Percentiles rank a stretch among this genome's conserved stretches.
Evolutionary conservation across 2,329 filamentous ascomycete genomes (phyloP).

Genomic region (Colletotrichum eleusines): DNA sequence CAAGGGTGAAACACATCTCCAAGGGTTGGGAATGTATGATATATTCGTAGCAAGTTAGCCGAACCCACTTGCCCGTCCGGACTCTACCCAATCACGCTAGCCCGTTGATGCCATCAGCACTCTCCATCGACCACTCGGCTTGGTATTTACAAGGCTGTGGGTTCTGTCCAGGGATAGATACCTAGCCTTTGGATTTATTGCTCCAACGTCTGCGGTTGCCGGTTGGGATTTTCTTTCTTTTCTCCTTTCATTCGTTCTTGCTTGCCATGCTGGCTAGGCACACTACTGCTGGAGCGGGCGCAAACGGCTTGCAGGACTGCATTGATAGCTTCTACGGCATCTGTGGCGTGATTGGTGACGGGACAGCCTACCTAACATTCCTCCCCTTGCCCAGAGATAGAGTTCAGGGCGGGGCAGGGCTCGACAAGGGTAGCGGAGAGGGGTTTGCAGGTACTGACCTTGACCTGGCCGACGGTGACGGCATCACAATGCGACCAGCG

Average conservation of each 20-base stretch:
- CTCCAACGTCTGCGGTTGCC: not conserved
- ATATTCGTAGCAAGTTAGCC: slow-evolving; percentile 28
- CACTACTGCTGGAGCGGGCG: not conserved
- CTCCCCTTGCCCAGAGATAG: not conserved
- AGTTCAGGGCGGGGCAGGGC: not conserved
- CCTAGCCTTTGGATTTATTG: not conserved
- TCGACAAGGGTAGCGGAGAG: not conserved
- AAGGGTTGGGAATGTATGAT: slow-evolving; percentile 37
- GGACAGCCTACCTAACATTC: not conserved
- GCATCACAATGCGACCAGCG: slow-evolving; percentile 29
- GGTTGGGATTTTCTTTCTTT: not conserved
- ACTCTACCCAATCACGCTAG: slow-evolving; percentile 7
- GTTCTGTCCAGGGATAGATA: not conserved
- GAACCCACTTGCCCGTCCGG: slow-evolving; percentile 28
- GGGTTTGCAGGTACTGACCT: slow-evolving; percentile 13
- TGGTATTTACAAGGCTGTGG: slow-evolving; percentile 1
- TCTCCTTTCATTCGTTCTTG: not conserved
- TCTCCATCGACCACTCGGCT: slow-evolving; percentile 3
- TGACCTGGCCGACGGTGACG: slow-evolving; percentile 26
- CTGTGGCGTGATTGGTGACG: no score
- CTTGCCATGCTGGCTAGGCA: no score
- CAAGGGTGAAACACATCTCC: slow-evolving; percentile 30
- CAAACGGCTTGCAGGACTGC: not conserved
- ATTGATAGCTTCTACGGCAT: not conserved
- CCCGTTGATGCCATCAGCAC: not conserved